A percentile compares a stretch with the other conserved stretches of the same genome.
These are phyloP conservation scores for Ceratobasidium sp. DNA, from an alignment of 1,284 basidiomycete genomes.

Conservation along the genomic window DNA sequence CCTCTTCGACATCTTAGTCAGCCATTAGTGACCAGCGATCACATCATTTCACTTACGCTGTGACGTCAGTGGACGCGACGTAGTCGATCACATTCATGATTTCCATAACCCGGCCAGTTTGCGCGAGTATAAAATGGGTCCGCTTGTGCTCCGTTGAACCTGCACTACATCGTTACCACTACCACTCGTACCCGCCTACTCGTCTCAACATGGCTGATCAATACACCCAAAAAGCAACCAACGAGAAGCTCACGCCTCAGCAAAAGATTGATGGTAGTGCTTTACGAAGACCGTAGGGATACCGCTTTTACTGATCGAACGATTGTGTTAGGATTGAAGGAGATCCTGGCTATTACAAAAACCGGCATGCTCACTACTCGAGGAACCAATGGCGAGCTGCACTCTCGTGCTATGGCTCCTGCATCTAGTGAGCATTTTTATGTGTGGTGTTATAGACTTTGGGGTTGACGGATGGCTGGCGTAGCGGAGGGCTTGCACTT, in stretches of 20 bases:
- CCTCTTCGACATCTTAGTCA: slow-evolving; percentile 11
- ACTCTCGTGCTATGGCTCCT: slow-evolving; percentile 87
- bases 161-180: not conserved
- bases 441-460: not conserved
- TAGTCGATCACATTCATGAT: not conserved
- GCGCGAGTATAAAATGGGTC: not conserved
- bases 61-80: slow-evolving; percentile 20
- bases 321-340: slow-evolving; percentile 62
- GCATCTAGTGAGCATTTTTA: slow-evolving; percentile 62
- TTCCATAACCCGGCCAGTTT: not conserved
- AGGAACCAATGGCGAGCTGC: slow-evolving; percentile 75
- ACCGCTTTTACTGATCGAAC: not conserved
- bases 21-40: not conserved
- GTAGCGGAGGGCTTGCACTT: slow-evolving; percentile 55
- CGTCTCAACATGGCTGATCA: slow-evolving; percentile 59
- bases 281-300: not conserved
- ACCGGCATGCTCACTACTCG: slow-evolving; percentile 86
- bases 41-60: not conserved
- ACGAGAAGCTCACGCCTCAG: slow-evolving; percentile 63
- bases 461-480: not conserved
- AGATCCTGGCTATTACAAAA: slow-evolving; percentile 68
- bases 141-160: not conserved
- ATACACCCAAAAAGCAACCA: slow-evolving; percentile 69
- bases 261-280: slow-evolving; percentile 70
- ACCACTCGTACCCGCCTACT: not conserved